Evolutionary conservation across 257 asterid genomes (phyloP), one percentile per base, ranked within the genome.

Genomic region (Linaria vulgaris): DNA sequence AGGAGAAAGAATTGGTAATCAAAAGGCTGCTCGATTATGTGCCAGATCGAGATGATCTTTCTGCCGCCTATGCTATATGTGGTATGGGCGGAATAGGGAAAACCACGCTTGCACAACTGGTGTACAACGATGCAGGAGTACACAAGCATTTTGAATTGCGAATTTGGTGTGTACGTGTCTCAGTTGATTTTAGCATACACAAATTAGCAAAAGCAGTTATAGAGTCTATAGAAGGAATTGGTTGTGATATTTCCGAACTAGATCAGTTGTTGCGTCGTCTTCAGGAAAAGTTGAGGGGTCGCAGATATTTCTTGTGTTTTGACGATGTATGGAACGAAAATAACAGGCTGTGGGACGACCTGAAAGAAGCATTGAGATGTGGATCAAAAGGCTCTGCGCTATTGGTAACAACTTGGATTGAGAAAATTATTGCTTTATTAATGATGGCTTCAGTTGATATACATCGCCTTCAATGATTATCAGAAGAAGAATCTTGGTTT

Each of bases 271-370:
- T 17, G 56, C 63, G 58, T 11, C 43, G 6, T 0, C 66, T 78
- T 54, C 73, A 14, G 13, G 37, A 74, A 9, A 55, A 34, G 43
- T 51, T 78, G 76, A 49, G 45, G 43, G 78, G 67, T 7, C 64
- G 30, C 30, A 55, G 24, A 1, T 78, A 41, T 68, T 51, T 78
- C 4, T 41, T 74, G 59, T 66, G 68, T 38, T 34, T 78, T 60
- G 80, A 74, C 20, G 83, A 74, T 69, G 67, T 74, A 1, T 74
- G 83, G 80, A 78, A 64, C 59, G 71, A 71, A 25, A 63, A 71
- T 3, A 20, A 47, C 13, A 1, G 41, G 45, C 12, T 67, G 27
- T 74, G 71, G 80, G 73, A 74, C 19, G 48, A 34, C 4, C 46
- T 78, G 39, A 74, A 53, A 59, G 59, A 64, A 22, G 55, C 59